phyloP scores from a whole-genome alignment of 805 yeast genomes.

The Saturnispora gosingensis region DNA sequence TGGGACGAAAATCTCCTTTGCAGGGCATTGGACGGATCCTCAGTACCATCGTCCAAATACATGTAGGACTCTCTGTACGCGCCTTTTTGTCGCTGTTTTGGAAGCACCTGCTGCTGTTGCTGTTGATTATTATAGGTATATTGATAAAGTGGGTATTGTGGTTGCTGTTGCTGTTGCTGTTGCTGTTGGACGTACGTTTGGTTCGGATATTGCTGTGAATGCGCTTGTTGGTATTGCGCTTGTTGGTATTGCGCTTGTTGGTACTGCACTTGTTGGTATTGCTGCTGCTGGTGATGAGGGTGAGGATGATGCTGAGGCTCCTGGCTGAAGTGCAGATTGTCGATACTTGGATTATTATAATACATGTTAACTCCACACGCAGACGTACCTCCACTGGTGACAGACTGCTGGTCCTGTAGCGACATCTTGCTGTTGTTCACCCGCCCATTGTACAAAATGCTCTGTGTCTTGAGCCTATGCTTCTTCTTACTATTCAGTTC shows the following conservation, averaged over 20 bases:
- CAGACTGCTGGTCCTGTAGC: constrained; percentile 8
- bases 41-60: constrained; percentile 1
- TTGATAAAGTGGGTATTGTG: constrained; percentile 2
- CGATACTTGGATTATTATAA: neutral
- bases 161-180: constrained; percentile 9
- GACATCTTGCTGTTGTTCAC: constrained; percentile 8
- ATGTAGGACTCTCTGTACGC: constrained; percentile 1
- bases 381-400: constrained; percentile 6
- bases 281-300: constrained; percentile 8
- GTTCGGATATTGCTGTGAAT: constrained; percentile 4
- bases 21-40: constrained; percentile 1
- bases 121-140: constrained; percentile 4
- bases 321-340: neutral
- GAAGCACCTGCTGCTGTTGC: constrained; percentile 7
- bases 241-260: neutral
- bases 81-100: constrained; percentile 4
- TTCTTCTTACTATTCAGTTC: constrained; percentile 21
- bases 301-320: constrained; percentile 1
- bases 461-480: constrained; percentile 20
- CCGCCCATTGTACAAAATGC: constrained; percentile 8
- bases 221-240: neutral
- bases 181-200: constrained; percentile 6
- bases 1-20: constrained; percentile 10
- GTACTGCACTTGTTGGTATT: neutral
- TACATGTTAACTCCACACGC: neutral